A percentile compares a stretch with the other conserved stretches of the same genome.
These are phyloP conservation scores for Termitomyces sp. DNA, from an alignment of 768 basidiomycete genomes.

Conservation along the genomic window DNA sequence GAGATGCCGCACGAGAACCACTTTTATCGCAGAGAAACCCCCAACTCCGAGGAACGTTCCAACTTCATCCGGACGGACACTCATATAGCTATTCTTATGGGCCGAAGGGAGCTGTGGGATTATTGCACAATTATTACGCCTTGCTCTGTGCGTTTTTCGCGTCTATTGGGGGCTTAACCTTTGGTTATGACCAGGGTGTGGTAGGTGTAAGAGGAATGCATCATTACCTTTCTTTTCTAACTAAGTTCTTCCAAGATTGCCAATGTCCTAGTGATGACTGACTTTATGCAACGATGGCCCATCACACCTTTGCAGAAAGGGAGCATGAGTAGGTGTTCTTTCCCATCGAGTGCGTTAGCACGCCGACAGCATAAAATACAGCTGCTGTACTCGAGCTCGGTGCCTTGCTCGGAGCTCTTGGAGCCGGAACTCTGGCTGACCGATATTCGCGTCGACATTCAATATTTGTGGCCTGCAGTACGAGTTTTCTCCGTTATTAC, in stretches of 20 bases:
- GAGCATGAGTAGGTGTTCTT: constrained; percentile 58
- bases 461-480: constrained; percentile 68
- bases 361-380: constrained; percentile 20
- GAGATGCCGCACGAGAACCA: constrained; percentile 2
- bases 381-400: constrained; percentile 79
- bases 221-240: not conserved
- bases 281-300: constrained; percentile 68
- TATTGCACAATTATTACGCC: constrained; percentile 62
- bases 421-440: constrained; percentile 67
- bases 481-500: constrained; percentile 15
- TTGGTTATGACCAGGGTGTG: constrained; percentile 85
- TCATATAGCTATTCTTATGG: constrained; percentile 72
- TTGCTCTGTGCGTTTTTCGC: constrained; percentile 70
- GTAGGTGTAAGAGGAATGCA: constrained; percentile 23
- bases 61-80: constrained; percentile 29
- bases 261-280: constrained; percentile 80
- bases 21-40: constrained; percentile 2
- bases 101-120: constrained; percentile 61
- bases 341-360: not conserved
- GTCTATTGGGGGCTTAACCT: constrained; percentile 72
- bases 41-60: constrained; percentile 27
- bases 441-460: constrained; percentile 61
- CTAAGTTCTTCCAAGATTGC: constrained; percentile 46
- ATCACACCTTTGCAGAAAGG: constrained; percentile 72
- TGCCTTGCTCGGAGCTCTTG: constrained; percentile 71